Evolutionary conservation across 345 rosid genomes (phyloP).

Genomic region (Lepidium africanum): DNA sequence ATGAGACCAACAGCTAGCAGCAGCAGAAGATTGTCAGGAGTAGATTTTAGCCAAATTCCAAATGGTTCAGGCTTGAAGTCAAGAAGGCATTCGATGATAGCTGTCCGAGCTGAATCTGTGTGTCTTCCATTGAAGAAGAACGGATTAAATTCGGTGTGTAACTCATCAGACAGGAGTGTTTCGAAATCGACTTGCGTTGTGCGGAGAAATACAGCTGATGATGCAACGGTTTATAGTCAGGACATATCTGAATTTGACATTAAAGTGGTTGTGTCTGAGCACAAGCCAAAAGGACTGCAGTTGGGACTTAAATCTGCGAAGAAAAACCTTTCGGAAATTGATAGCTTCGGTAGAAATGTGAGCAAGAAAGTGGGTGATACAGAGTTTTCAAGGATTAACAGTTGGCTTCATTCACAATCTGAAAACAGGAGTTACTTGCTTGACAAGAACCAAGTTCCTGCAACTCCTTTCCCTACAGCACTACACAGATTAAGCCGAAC

Average conservation of each 20-base stretch:
- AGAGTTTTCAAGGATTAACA: slow-evolving; percentile 35
- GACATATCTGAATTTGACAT: slow-evolving; percentile 50
- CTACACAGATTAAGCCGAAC: slow-evolving; percentile 1
- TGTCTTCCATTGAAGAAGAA: slow-evolving; percentile 40
- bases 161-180: slow-evolving; percentile 39
- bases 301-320: not conserved
- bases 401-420: slow-evolving; percentile 42
- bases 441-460: slow-evolving; percentile 32
- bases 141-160: slow-evolving; percentile 23
- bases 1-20: slow-evolving; percentile 75
- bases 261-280: slow-evolving; percentile 29
- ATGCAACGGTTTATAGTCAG: slow-evolving; percentile 52
- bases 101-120: slow-evolving; percentile 50
- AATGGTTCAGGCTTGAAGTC: slow-evolving; percentile 11
- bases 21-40: slow-evolving; percentile 43
- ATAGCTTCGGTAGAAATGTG: slow-evolving; percentile 11
- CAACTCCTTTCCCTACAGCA: slow-evolving; percentile 29
- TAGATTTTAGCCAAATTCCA: slow-evolving; percentile 20
- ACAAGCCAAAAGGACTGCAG: slow-evolving; percentile 16
- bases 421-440: slow-evolving; percentile 13
- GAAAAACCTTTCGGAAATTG: slow-evolving; percentile 8
- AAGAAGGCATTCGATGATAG: slow-evolving; percentile 35
- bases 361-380: slow-evolving; percentile 1
- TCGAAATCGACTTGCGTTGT: slow-evolving; percentile 48
- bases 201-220: slow-evolving; percentile 32